A percentile compares a stretch with the other conserved stretches of the same genome.
Conservation (phyloP, 2,329 filamentous ascomycete genomes). For the Ascochyta viciae-villosae region DNA sequence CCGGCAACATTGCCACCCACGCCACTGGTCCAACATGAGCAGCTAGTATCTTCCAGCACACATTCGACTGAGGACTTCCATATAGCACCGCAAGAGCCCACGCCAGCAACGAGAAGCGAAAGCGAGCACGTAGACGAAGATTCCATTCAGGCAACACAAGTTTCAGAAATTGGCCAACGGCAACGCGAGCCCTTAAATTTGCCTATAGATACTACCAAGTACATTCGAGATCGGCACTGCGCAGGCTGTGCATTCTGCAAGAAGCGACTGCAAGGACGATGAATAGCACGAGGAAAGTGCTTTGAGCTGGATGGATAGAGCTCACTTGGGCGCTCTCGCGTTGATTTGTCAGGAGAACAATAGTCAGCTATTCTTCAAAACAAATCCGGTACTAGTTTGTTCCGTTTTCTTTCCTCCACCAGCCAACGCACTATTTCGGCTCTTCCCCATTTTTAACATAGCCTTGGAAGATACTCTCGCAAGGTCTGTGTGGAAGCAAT, state of each 20-base stretch:
- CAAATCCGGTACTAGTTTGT: neutral
- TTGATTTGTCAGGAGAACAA: neutral
- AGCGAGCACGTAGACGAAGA: neutral
- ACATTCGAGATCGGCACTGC: slow-evolving; percentile 17
- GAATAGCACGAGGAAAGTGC: neutral
- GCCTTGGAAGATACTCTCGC: too few species aligned
- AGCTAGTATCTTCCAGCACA: neutral
- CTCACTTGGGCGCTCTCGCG: neutral
- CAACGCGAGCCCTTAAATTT: neutral
- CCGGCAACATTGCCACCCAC: neutral
- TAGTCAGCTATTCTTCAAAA: neutral
- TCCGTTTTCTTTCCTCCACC: neutral
- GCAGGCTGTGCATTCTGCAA: slow-evolving; percentile 22
- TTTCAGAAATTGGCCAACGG: neutral
- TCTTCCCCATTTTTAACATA: too few species aligned
- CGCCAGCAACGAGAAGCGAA: neutral
- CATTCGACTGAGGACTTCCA: neutral
- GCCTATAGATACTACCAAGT: slow-evolving; percentile 10
- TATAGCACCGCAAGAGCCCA: neutral
- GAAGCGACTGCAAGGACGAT: neutral
- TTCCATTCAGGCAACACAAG: neutral
- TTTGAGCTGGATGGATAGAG: neutral
- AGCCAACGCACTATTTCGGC: neutral
- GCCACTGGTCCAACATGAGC: neutral
- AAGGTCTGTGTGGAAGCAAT: neutral